Percentiles rank a stretch among this genome's conserved stretches.
These are phyloP conservation scores for Akebia trifoliata DNA, from an alignment of 164 flowering plant genomes.

Conservation along the genomic window DNA sequence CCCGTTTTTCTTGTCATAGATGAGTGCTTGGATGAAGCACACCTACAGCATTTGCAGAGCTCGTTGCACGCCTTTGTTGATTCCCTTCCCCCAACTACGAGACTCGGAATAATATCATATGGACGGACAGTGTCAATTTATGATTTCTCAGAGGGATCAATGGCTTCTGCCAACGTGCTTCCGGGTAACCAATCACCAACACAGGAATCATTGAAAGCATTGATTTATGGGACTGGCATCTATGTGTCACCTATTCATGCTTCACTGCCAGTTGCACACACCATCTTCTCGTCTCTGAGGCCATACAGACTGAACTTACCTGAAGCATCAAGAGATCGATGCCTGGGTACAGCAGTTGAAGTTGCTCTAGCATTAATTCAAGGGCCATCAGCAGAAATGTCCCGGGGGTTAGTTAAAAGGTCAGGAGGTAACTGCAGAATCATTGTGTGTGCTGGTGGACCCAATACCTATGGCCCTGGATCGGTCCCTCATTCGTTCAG, in stretches of 20 bases:
- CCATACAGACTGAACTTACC: conserved; percentile 59
- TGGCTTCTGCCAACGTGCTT: conserved; percentile 94
- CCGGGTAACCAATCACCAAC: conserved; percentile 74
- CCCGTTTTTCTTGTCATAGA: conserved; percentile 88
- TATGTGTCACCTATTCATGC: conserved; percentile 89
- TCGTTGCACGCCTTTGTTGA: conserved; percentile 96
- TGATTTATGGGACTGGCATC: conserved; percentile 86
- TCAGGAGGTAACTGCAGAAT: conserved; percentile 80
- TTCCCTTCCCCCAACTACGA: conserved; percentile 71
- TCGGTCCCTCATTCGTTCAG: conserved; percentile 79
- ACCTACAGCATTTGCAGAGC: conserved; percentile 87
- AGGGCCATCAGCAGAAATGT: conserved; percentile 84
- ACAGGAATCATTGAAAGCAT: conserved; percentile 65
- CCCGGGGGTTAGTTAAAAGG: conserved; percentile 69
- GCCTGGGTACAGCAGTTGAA: conserved; percentile 88
- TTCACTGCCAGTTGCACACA: conserved; percentile 69
- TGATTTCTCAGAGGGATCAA: conserved; percentile 82
- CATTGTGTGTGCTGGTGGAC: conserved; percentile 93
- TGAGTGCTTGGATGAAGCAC: conserved; percentile 87
- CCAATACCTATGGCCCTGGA: conserved; percentile 93
- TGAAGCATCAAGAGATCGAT: conserved; percentile 88
- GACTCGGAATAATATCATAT: conserved; percentile 75
- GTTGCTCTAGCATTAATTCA: conserved; percentile 82
- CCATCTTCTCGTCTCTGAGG: conserved; percentile 77
- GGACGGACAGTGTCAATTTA: conserved; percentile 86